Conservation (phyloP, 148 eudicot species). For the Amaranthus hypochondriacus region DNA sequence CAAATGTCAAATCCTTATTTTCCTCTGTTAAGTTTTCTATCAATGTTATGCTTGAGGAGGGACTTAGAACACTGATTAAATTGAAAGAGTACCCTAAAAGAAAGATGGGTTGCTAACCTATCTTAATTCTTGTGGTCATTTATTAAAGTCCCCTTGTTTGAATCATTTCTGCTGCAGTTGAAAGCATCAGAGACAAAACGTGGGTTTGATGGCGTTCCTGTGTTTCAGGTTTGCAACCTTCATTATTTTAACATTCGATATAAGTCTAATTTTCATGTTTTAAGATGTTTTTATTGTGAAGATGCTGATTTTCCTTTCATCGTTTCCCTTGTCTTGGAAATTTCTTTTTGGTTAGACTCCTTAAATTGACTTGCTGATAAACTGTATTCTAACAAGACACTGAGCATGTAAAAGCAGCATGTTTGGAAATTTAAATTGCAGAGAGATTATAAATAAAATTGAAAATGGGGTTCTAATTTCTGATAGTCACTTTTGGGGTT, state of each 20-base stretch:
- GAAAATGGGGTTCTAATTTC: background rate
- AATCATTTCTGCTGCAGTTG: slow-evolving; percentile 33
- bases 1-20: too few species aligned
- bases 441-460: too few species aligned
- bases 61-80: too few species aligned
- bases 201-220: slow-evolving; percentile 96
- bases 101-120: too few species aligned
- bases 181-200: slow-evolving; percentile 52
- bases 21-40: too few species aligned
- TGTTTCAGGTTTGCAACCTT: slow-evolving; percentile 70
- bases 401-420: background rate
- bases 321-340: background rate
- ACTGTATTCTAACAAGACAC: background rate
- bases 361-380: background rate
- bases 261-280: background rate
- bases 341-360: background rate
- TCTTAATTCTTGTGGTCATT: too few species aligned
- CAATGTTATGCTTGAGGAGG: too few species aligned
- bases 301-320: background rate
- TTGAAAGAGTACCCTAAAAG: too few species aligned
- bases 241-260: background rate
- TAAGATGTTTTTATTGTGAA: background rate
- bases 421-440: too few species aligned
- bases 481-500: background rate
- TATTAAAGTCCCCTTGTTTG: too few species aligned